phyloP scores from a whole-genome alignment of 345 rosid species.

The Noccaea bulbosa region DNA sequence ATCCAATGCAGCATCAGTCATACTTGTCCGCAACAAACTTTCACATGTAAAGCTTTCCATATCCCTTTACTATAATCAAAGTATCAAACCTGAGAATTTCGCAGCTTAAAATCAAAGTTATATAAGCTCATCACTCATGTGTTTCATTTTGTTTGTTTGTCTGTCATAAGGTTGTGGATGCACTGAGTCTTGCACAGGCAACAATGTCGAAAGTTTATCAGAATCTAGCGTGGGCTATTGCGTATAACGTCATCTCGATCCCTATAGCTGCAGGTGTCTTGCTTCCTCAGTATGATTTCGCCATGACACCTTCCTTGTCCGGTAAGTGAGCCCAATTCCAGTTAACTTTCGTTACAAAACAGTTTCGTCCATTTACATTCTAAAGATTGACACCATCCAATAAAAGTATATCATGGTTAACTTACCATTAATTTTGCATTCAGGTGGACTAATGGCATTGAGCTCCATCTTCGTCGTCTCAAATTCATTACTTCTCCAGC shows the following conservation, averaged over 20 bases:
- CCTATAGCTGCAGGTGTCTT: conserved; percentile 90
- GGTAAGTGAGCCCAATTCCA: conserved; percentile 46
- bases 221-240: conserved; percentile 88
- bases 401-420: neutral
- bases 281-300: conserved; percentile 82
- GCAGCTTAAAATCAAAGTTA: neutral
- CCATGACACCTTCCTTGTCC: conserved; percentile 94
- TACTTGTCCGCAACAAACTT: conserved; percentile 85
- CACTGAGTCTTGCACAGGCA: conserved; percentile 81
- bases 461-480: conserved; percentile 89
- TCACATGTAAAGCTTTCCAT: conserved; percentile 62
- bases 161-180: conserved; percentile 74
- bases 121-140: neutral
- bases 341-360: neutral
- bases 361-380: neutral
- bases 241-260: conserved; percentile 74
- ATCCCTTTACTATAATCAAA: neutral
- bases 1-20: conserved; percentile 83
- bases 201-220: conserved; percentile 93
- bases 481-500: conserved; percentile 80
- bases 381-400: neutral
- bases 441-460: conserved; percentile 94
- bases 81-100: neutral
- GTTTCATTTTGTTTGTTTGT: neutral
- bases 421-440: neutral